A percentile compares a stretch with the other conserved stretches of the same genome.
These are phyloP conservation scores for Pseudocercospora fuligena DNA, from an alignment of 2,329 filamentous ascomycete species.

Conservation along the genomic window DNA sequence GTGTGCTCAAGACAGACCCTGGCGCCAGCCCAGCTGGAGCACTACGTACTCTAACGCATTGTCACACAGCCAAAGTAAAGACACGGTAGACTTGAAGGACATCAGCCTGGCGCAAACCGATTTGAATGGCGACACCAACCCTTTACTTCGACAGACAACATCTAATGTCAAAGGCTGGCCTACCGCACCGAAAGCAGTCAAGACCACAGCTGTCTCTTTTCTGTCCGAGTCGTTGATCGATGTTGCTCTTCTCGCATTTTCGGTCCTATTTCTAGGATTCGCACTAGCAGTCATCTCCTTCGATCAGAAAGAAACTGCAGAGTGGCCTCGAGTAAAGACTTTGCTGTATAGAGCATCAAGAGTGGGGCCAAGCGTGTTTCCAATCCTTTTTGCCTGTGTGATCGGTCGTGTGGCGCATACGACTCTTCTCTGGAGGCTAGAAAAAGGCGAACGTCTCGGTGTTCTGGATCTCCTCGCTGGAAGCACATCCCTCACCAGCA, in stretches of 20 bases:
- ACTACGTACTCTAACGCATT: not conserved
- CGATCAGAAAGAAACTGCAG: not conserved
- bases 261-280: not conserved
- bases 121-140: not conserved
- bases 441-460: not conserved
- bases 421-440: constrained; percentile 3
- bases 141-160: not conserved
- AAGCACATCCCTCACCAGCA: constrained; percentile 6
- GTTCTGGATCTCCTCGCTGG: not conserved
- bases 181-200: not conserved
- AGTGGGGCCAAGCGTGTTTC: not conserved
- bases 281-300: not conserved
- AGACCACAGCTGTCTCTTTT: not conserved
- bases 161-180: not conserved
- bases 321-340: not conserved
- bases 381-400: constrained; percentile 1
- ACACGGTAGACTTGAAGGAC: not conserved
- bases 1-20: not conserved
- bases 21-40: not conserved
- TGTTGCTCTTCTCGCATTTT: not conserved
- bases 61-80: not conserved
- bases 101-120: not conserved
- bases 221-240: not conserved
- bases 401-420: not conserved
- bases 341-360: not conserved